Base-by-base conservation (phyloP, 306 rosid species). In the Spatholobus suberectus region DNA sequence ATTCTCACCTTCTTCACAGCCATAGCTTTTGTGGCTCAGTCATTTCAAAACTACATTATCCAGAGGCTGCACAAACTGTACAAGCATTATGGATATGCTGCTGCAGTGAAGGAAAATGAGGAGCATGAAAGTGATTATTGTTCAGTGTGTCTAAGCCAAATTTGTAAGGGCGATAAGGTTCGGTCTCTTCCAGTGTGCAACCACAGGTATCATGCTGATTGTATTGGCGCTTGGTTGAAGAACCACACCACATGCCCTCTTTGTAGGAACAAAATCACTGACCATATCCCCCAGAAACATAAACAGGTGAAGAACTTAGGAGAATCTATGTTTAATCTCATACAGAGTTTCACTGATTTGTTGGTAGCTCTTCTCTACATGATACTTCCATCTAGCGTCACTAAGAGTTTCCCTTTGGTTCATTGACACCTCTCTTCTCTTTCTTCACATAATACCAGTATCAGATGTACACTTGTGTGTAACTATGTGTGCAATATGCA, bases 191-290 rank as follows among this genome's bases (percentile, higher is more conserved):
- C 89, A 5, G 41, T 54, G 0, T 86, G 89, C 51, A 78, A 67
- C 4, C 89, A 86, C 63, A 82, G 65, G 6, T 82, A 78, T 3
- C 89, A 86, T 78, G 61, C 32, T 73, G 78, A 73, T 58, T 86
- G 89, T 67, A 79, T 86, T 65, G 84, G 40, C n/a, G 71, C 24
- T 49, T 86, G 89, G 86, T 69, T 82, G 84, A 79, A 82, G 86
- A 82, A 78, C 4, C 83, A 78, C 23, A 26, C 78, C 4, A 86
- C 89, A 1, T 86, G 89, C 35, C 89, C 89, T 67, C 89, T 86
- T 37, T 86, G 89, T 47, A 86, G 89, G 52, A 73, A 35, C 81
- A 77, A 73, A 20, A 58, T 76, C 70, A 81, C 3, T 29, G 79
- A 76, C 6, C 77, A 82, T 62, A 11, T 23, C 14, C 24, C 0